These are phyloP conservation scores for Zygoascus bituminiphila DNA, from an alignment of 805 yeast species.

Conservation along the genomic window DNA sequence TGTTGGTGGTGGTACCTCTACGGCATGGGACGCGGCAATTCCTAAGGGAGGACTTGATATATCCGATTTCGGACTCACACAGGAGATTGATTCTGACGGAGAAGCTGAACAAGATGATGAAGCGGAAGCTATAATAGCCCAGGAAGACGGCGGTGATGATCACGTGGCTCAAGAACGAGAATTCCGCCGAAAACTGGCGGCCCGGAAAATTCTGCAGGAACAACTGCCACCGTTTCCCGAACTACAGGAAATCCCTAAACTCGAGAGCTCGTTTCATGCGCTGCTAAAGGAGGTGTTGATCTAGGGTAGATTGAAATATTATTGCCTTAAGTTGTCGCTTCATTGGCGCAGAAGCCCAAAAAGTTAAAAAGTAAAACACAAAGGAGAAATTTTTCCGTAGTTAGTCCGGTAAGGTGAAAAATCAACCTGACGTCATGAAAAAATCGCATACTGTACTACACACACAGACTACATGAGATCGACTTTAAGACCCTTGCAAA, in stretches of 20 bases:
- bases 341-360: not conserved
- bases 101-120: conserved; percentile 44
- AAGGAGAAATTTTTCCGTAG: not conserved
- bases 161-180: conserved; percentile 21
- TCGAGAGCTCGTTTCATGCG: conserved; percentile 11
- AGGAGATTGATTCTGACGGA: conserved; percentile 29
- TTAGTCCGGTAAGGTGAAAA: not conserved
- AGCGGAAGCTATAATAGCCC: conserved; percentile 32
- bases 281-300: conserved; percentile 9
- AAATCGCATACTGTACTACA: no score
- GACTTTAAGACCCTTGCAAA: no score
- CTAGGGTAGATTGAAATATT: not conserved
- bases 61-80: not conserved
- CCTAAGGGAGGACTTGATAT: conserved; percentile 32
- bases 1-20: conserved; percentile 16
- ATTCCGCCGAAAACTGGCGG: conserved; percentile 3
- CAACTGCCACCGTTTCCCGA: conserved; percentile 22
- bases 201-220: conserved; percentile 14
- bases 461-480: no score
- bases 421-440: no score
- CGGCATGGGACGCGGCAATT: conserved; percentile 36
- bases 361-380: not conserved
- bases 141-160: conserved; percentile 30
- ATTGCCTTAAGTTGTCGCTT: not conserved
- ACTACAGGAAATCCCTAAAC: conserved; percentile 23